These are phyloP conservation scores for Schizophyllum amplum DNA, from an alignment of 1,284 basidiomycete genomes.

Conservation along the genomic window DNA sequence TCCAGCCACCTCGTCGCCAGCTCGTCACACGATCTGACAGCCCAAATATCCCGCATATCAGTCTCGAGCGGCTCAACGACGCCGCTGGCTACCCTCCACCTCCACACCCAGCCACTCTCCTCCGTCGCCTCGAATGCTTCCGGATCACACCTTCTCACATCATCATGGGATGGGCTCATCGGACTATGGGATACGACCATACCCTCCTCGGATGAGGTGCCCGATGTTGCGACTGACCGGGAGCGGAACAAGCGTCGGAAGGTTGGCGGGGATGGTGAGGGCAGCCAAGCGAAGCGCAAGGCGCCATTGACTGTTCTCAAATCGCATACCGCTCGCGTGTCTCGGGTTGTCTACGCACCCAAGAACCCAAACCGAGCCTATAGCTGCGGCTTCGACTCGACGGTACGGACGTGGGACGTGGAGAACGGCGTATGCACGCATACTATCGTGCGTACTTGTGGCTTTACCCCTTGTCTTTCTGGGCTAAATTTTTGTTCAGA, in stretches of 20 bases:
- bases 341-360: slow-evolving; percentile 46
- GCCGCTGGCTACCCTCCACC: slow-evolving; percentile 54
- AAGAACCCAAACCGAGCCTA: slow-evolving; percentile 33
- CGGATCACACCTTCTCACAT: slow-evolving; percentile 59
- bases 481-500: slow-evolving; percentile 28
- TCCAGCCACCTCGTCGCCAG: slow-evolving; percentile 55
- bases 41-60: slow-evolving; percentile 51
- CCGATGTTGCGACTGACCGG: slow-evolving; percentile 22
- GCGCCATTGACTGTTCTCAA: slow-evolving; percentile 62
- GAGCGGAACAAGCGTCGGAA: slow-evolving; percentile 55
- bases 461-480: neutral
- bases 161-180: slow-evolving; percentile 75
- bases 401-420: slow-evolving; percentile 65
- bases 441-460: slow-evolving; percentile 49
- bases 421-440: slow-evolving; percentile 58
- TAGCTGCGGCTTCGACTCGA: slow-evolving; percentile 73
- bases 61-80: slow-evolving; percentile 24
- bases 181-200: slow-evolving; percentile 70
- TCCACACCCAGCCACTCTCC: slow-evolving; percentile 71
- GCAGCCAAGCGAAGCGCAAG: slow-evolving; percentile 39
- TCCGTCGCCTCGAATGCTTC: slow-evolving; percentile 47
- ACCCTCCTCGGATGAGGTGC: slow-evolving; percentile 55
- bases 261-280: slow-evolving; percentile 21
- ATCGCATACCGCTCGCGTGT: slow-evolving; percentile 68
- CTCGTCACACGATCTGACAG: slow-evolving; percentile 79